Base-by-base conservation (phyloP, 164 flowering plant species). In the grape (Vitis vinifera) region DNA sequence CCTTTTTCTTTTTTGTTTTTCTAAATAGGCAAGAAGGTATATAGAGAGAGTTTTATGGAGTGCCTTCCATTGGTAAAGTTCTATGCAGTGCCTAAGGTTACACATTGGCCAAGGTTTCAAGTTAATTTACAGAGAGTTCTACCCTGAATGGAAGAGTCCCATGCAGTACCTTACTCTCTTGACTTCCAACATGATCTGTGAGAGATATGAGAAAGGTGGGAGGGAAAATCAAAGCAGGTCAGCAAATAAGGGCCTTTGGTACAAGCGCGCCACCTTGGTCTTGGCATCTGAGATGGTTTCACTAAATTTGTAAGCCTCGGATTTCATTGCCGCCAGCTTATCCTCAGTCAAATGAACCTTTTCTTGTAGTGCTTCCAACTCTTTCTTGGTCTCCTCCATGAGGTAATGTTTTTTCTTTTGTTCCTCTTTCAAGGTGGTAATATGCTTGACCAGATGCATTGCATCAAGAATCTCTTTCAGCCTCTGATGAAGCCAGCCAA, bases 391-490 rank as follows among this genome's bases (percentile, higher is more conserved):
- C 17, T 67, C 70, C 47, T 67, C 51, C 16, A 73, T 67, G 55
- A 55, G 51, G 27, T 48, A 23, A 51, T 30, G 1, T 14, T 61
- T 61, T 23, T 44, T 62, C 27, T 11, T 3, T 9, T 19, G 37
- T 8, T 11, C 49, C 66, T 73, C 67, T 37, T 67, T 48, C 55
- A 73, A 17, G 29, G 52, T 19, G 2, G 48, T 9, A 37, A 30
- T 47, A 10, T 51, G 44, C 52, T 73, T 62, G 27, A 73, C 14
- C 55, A 59, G 10, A 16, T 55, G 19, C 17, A 30, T 72, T 9
- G 66, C 67, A 47, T 73, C 67, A 30, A 44, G 16, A 16, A 73
- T 67, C 2, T 73, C 57, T 44, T 73, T 62, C 16, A 73, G 29
- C 49, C 67, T 60, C n/a, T 55, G 8, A 4, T 8, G 13, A 12